Evolutionary conservation across 2,329 filamentous ascomycete genomes (phyloP).

Genomic region (Fusarium heterosporum): DNA sequence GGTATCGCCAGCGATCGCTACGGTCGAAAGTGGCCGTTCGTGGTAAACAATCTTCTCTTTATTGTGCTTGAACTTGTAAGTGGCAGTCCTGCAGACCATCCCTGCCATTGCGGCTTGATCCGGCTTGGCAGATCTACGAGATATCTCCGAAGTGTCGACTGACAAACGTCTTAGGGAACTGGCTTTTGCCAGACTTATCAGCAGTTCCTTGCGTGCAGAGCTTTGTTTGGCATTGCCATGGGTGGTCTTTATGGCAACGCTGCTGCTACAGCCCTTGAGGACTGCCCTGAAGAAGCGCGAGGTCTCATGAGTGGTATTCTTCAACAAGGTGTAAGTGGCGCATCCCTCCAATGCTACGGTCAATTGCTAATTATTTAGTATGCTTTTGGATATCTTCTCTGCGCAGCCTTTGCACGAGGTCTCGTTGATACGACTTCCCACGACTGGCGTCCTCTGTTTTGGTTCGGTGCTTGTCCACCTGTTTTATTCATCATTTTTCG

Average conservation of each 20-base stretch:
- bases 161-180: slow-evolving; percentile 61
- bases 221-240: slow-evolving; percentile 84
- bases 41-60: slow-evolving; percentile 79
- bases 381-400: slow-evolving; percentile 73
- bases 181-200: slow-evolving; percentile 76
- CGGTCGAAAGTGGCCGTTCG: slow-evolving; percentile 77
- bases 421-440: slow-evolving; percentile 82
- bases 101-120: slow-evolving; percentile 12
- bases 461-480: slow-evolving; percentile 87
- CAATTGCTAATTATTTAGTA: slow-evolving; percentile 54
- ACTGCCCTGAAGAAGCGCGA: slow-evolving; percentile 74
- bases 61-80: slow-evolving; percentile 76
- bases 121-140: slow-evolving; percentile 7
- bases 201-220: slow-evolving; percentile 79
- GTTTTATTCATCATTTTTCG: slow-evolving; percentile 84
- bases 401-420: slow-evolving; percentile 69
- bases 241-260: slow-evolving; percentile 84
- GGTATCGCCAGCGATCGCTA: slow-evolving; percentile 68
- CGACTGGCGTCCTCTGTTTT: slow-evolving; percentile 86
- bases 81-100: slow-evolving; percentile 7
- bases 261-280: slow-evolving; percentile 82
- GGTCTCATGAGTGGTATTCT: slow-evolving; percentile 81
- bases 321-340: slow-evolving; percentile 70
- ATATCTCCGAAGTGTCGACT: slow-evolving; percentile 11
- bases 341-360: rapidly evolving